These are phyloP conservation scores for Millerozyma miso DNA, from an alignment of 805 yeast species.

Conservation along the genomic window DNA sequence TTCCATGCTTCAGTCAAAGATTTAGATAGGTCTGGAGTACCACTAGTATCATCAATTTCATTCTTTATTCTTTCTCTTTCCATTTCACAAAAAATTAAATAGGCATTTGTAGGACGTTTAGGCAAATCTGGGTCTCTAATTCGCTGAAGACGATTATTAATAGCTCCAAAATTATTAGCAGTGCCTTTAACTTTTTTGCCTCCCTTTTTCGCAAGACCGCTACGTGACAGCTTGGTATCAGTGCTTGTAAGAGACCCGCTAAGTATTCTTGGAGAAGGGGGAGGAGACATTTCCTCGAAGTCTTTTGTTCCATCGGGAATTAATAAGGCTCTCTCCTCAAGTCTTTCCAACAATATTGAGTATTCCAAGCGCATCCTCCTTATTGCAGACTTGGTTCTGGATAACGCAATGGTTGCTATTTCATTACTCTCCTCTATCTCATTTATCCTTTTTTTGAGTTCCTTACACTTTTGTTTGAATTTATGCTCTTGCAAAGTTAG, in stretches of 20 bases:
- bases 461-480: conserved; percentile 64
- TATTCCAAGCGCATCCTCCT: conserved; percentile 81
- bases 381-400: conserved; percentile 70
- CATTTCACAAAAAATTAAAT: conserved; percentile 78
- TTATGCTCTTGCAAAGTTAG: conserved; percentile 25
- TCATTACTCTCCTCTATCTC: conserved; percentile 79
- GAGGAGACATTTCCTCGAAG: conserved; percentile 35
- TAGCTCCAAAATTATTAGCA: conserved; percentile 15
- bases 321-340: conserved; percentile 53
- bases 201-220: conserved; percentile 16
- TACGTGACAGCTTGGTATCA: conserved; percentile 16
- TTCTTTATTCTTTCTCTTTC: conserved; percentile 71
- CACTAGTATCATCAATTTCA: conserved; percentile 52
- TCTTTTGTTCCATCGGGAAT: conserved; percentile 23
- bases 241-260: conserved; percentile 26
- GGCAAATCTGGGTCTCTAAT: conserved; percentile 82
- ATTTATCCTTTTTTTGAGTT: conserved; percentile 60
- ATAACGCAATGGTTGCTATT: conserved; percentile 66
- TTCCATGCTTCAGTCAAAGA: conserved; percentile 88
- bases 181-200: conserved; percentile 14
- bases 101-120: conserved; percentile 87
- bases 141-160: conserved; percentile 27
- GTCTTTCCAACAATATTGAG: conserved; percentile 69
- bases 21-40: conserved; percentile 60
- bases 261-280: conserved; percentile 34